phyloP scores from a whole-genome alignment of 108 stramenopile species.

The Fistulifera pelliculosa region DNA sequence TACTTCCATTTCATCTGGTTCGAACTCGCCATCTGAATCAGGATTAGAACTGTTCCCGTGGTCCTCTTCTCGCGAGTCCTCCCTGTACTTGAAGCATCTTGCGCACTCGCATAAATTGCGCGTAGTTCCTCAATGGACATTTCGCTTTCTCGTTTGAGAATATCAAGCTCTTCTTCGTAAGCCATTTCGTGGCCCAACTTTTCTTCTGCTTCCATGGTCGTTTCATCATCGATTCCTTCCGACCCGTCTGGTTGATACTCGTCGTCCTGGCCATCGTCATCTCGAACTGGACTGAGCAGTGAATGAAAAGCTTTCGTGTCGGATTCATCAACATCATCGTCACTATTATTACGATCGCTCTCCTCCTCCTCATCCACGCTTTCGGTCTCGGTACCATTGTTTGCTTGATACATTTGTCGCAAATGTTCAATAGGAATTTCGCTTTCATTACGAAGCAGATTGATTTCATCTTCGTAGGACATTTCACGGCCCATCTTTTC shows the following conservation, averaged over 20 bases:
- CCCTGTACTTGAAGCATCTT: slow-evolving; percentile 3
- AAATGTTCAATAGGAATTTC: slow-evolving; percentile 63
- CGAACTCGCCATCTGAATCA: slow-evolving; percentile 34
- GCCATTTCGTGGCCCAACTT: slow-evolving; percentile 57
- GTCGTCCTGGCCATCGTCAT: slow-evolving; percentile 24
- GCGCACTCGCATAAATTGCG: slow-evolving; percentile 37
- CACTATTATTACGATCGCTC: neutral
- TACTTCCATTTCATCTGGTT: slow-evolving; percentile 30
- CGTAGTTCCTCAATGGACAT: slow-evolving; percentile 70
- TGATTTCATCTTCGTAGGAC: slow-evolving; percentile 40
- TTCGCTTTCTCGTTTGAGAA: slow-evolving; percentile 56
- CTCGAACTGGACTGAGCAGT: neutral
- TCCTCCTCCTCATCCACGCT: slow-evolving; percentile 8
- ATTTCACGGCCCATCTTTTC: slow-evolving; percentile 40
- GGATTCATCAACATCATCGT: neutral
- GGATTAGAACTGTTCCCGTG: slow-evolving; percentile 15
- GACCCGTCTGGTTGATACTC: slow-evolving; percentile 20
- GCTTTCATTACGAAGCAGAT: slow-evolving; percentile 27
- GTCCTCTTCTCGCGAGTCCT: neutral
- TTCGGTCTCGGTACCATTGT: slow-evolving; percentile 3
- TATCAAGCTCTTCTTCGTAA: slow-evolving; percentile 52
- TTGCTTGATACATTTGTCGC: slow-evolving; percentile 35
- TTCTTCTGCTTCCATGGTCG: slow-evolving; percentile 69
- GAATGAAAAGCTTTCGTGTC: neutral
- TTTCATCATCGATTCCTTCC: slow-evolving; percentile 56